Evolutionary conservation across 345 rosid genomes (phyloP), one percentile per base, ranked within the genome.

Genomic region (Salix koriyanagi): DNA sequence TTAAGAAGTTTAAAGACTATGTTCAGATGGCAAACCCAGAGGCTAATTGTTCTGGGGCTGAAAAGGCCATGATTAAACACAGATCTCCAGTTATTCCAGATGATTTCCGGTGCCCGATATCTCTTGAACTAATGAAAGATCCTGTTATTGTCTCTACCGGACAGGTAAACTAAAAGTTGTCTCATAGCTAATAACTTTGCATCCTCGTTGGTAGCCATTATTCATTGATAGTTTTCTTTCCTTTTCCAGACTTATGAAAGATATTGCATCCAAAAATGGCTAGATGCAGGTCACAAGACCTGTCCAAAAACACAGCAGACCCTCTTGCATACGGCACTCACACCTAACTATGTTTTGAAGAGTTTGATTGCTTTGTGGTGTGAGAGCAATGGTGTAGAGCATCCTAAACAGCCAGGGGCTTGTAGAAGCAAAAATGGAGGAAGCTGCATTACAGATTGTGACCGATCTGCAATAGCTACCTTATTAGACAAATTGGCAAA

Each of bases 301-400:
- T 96, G 99, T 79, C 99, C 99, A 4, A 96, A 96, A 86, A 93
- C 99, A 68, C 99, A 96, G 86, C 97, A 91, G 85, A 93, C 99
- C 6, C 87, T 96, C 75, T 66, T 91, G 83, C 98, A 96, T 74
- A 80, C 97, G 4, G 96, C 92, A 26, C 79, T 96, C 72, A 93
- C 99, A 2, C 98, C 97, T 32, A 93, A 96, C 73, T 96, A 93
- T 58, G 98, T 92, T 79, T 81, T 96, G 80, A 96, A 93, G 82
- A 96, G 99, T 80, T 87, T 96, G 73, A 93, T 96, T 75, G 88
- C 92, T 82, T 80, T 96, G 65, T 96, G 99, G 99, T 96, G 98
- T 67, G 98, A 96, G 81, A 93, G 84, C 92, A 93, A 93, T 73
- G 96, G 99, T 11, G 90, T 96, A 34, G 94, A 96, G 87, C 88